Evolutionary conservation across 2,329 filamentous ascomycete genomes (phyloP), one percentile per base, ranked within the genome.

Genomic region (Colletotrichum ledebouriae): DNA sequence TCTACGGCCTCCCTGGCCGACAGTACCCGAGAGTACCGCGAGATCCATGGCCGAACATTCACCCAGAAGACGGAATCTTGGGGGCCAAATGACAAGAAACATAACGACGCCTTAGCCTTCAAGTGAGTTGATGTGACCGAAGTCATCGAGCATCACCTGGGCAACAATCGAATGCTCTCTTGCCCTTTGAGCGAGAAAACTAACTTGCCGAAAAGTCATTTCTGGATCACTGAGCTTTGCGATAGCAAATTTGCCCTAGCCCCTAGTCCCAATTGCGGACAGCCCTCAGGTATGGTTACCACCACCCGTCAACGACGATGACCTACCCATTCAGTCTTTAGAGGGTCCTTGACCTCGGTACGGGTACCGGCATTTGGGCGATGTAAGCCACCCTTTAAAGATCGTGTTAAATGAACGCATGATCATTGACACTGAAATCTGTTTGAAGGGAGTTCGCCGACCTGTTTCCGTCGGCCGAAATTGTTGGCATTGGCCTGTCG

Each of bases 401-500:
- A 29, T 1, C 29, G 13, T 13, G 12, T 17, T 13, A 10, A n/a
- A 13, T 11, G 5, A 3, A 11, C 10, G 6, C 11, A 6, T 42
- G 11, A 13, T n/a, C 4, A 17, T 70, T 74, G 29, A 59, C 29
- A 11, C 1, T n/a, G 41, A 2, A 39, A 12, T 15, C 13, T 13
- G 1, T 5, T 17, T 2, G 0, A 1, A 89, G 89, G 60, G 87
- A 88, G 63, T 75, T 80, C 59, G 76, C 80, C 71, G 75, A 85
- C 55, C 59, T 79, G 1, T 83, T 82, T 34, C 83, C 84, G 6
- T 73, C 79, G 61, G 82, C 75, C 65, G 78, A 74, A 75, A 82
- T 77, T 0, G 79, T 82, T 37, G 87, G 86, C 42, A 86, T 84
- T 2, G 86, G 89, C 71, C 80, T 89, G 7, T 86, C 84, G 4